phyloP scores from a whole-genome alignment of 2,329 filamentous ascomycete genomes.

The Berkeleyomyces rouxiae region DNA sequence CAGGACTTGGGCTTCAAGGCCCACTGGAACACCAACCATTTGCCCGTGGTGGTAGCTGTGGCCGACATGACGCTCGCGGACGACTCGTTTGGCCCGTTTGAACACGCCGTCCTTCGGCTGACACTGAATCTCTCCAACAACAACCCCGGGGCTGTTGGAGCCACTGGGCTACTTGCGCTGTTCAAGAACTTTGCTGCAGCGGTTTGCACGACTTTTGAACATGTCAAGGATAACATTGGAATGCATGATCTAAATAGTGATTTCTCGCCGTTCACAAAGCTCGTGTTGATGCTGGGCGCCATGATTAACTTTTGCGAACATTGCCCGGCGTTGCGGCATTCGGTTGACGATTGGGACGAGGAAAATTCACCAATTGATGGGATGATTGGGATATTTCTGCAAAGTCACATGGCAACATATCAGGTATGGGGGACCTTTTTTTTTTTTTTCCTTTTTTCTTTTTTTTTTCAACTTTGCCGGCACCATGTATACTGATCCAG shows the following conservation, averaged over 20 bases:
- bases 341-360: constrained; percentile 21
- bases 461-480: neutral
- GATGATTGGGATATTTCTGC: constrained; percentile 50
- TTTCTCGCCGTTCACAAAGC: constrained; percentile 39
- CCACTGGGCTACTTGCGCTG: constrained; percentile 47
- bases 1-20: constrained; percentile 27
- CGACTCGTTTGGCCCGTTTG: constrained; percentile 25
- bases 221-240: constrained; percentile 31
- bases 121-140: constrained; percentile 80
- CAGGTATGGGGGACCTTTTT: constrained; percentile 38
- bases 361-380: constrained; percentile 32
- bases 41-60: constrained; percentile 35
- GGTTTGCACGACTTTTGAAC: constrained; percentile 35
- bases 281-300: constrained; percentile 64
- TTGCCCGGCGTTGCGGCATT: constrained; percentile 42
- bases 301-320: constrained; percentile 81
- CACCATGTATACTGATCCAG: neutral
- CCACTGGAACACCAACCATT: constrained; percentile 32
- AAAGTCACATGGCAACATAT: constrained; percentile 45
- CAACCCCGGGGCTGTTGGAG: constrained; percentile 48
- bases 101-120: constrained; percentile 44
- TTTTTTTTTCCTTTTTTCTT: neutral
- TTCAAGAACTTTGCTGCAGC: constrained; percentile 31
- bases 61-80: constrained; percentile 25
- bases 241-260: constrained; percentile 32